Percentiles rank a stretch among this genome's conserved stretches.
Evolutionary conservation across 2,329 filamentous ascomycete genomes (phyloP).

Genomic region (Didymellaceae sp.): DNA sequence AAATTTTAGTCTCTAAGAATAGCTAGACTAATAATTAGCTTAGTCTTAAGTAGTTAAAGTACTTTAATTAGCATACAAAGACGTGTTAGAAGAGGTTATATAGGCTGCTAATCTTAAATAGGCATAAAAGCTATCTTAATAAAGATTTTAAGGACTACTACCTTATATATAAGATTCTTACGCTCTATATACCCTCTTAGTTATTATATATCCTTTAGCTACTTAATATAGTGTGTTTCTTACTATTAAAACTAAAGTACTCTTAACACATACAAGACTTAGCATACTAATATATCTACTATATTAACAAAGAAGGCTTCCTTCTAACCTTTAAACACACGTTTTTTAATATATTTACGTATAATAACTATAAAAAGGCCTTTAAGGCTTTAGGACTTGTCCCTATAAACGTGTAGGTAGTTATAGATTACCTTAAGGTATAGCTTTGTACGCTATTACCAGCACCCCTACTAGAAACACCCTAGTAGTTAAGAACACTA

Average conservation of each 20-base stretch:
- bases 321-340: constrained; percentile 16
- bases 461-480: neutral
- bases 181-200: constrained; percentile 16
- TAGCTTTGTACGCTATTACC: neutral
- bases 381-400: constrained; percentile 14
- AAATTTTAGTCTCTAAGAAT: no score
- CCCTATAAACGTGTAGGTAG: no score
- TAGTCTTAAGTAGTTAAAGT: constrained; percentile 26
- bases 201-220: constrained; percentile 24
- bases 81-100: constrained; percentile 13
- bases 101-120: constrained; percentile 22
- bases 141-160: no score
- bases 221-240: constrained; percentile 27
- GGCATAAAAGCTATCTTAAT: constrained; percentile 18
- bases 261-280: constrained; percentile 32
- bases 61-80: no score
- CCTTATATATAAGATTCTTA: no score
- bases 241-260: constrained; percentile 32
- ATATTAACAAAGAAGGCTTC: no score
- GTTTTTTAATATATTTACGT: constrained; percentile 15
- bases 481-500: neutral
- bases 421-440: neutral
- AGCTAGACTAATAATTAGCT: no score
- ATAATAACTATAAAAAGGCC: constrained; percentile 7
- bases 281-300: constrained; percentile 36